A percentile compares a stretch with the other conserved stretches of the same genome.
These are phyloP conservation scores for Hypoxylon lienhwacheense DNA, from an alignment of 495 filamentous ascomycete genomes.

Conservation along the genomic window DNA sequence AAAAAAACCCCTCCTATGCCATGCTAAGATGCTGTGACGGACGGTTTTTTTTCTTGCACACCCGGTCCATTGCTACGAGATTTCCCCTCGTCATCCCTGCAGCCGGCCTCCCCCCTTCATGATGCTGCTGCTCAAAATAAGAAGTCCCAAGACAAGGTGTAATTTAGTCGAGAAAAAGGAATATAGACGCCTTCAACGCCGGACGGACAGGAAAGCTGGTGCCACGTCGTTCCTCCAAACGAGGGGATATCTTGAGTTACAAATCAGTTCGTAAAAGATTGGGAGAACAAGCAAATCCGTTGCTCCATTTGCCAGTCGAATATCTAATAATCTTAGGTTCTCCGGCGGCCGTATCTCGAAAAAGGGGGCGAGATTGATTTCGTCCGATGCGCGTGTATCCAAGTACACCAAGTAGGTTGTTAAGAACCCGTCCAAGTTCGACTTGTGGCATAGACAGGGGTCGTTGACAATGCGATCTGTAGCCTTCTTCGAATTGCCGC, in stretches of 20 bases:
- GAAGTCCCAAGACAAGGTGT: conserved; percentile 2
- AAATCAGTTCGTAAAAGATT: conserved; percentile 21
- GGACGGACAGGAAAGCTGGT: conserved; percentile 21
- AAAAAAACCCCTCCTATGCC: too few relatives aligned
- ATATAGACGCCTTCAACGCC: conserved; percentile 34
- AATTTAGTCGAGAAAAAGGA: conserved; percentile 17
- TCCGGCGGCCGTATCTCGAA: conserved; percentile 6
- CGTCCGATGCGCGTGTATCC: conserved; percentile 14
- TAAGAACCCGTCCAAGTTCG: conserved; percentile 18
- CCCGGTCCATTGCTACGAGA: conserved; percentile 6
- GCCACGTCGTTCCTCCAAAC: conserved; percentile 29
- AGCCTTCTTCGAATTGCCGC: background rate
- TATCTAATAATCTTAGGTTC: conserved; percentile 4
- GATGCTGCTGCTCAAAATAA: conserved; percentile 12
- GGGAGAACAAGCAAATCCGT: conserved; percentile 17
- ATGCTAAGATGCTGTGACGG: conserved; percentile 18
- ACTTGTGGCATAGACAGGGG: background rate
- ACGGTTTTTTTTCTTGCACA: conserved; percentile 1
- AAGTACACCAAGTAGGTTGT: conserved; percentile 3
- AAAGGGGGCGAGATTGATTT: background rate
- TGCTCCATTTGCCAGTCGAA: conserved; percentile 1
- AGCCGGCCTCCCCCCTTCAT: conserved; percentile 3
- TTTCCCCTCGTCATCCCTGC: background rate
- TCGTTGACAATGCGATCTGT: conserved; percentile 8
- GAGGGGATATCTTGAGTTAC: conserved; percentile 33